Percentiles rank a stretch among this genome's conserved stretches.
Evolutionary conservation across 2,329 filamentous ascomycete species (phyloP).

Genomic region (Thelonectria blattea): DNA sequence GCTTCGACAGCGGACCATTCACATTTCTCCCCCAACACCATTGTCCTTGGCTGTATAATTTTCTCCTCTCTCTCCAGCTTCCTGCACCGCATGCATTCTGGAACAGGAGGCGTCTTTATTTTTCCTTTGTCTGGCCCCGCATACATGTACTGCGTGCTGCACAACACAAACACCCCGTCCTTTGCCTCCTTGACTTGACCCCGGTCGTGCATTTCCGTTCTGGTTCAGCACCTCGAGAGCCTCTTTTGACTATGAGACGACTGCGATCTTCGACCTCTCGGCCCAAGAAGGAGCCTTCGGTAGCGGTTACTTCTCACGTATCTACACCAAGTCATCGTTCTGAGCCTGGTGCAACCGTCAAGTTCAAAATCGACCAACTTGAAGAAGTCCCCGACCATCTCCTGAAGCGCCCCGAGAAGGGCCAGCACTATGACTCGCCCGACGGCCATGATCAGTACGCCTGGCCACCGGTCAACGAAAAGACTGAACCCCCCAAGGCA

Average conservation of each 20-base stretch:
- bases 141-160: not conserved
- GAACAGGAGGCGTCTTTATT: not conserved
- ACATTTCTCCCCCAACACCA: constrained; percentile 6
- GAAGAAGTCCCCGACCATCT: constrained; percentile 24
- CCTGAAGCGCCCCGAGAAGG: constrained; percentile 7
- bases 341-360: not conserved
- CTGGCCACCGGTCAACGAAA: not conserved
- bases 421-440: constrained; percentile 23
- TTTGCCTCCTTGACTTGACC: not conserved
- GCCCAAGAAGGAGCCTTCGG: not conserved
- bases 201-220: not conserved
- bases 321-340: constrained; percentile 3
- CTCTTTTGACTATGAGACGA: not conserved
- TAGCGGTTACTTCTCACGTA: not conserved
- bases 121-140: constrained; percentile 3
- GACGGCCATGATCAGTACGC: constrained; percentile 20
- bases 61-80: not conserved
- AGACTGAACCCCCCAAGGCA: not conserved
- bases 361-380: constrained; percentile 18
- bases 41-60: not conserved
- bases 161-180: not conserved
- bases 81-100: not conserved
- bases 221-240: not conserved
- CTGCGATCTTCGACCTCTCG: not conserved
- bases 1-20: not conserved